Conservation (phyloP, 2,329 filamentous ascomycete species). For the Alternaria consortialis region DNA sequence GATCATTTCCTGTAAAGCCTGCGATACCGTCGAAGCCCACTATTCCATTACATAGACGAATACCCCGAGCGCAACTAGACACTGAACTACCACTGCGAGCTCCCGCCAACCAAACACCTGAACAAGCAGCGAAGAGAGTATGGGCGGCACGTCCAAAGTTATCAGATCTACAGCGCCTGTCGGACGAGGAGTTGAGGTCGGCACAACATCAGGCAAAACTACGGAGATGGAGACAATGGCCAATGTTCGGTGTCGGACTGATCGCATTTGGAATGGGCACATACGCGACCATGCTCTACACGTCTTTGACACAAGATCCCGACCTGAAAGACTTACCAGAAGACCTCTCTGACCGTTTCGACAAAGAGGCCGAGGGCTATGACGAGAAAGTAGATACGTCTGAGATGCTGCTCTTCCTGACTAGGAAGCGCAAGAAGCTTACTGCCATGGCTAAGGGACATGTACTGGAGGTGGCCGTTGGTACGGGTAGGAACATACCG, state of each 20-base stretch:
- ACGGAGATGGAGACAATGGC: conserved; percentile 42
- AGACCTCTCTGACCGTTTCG: conserved; percentile 58
- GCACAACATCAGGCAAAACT: conserved; percentile 39
- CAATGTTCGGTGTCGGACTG: conserved; percentile 44
- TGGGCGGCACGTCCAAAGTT: conserved; percentile 39
- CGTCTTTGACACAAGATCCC: conserved; percentile 40
- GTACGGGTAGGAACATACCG: conserved; percentile 59
- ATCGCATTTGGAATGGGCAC: conserved; percentile 53
- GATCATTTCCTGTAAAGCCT: conserved; percentile 29
- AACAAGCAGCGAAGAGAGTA: conserved; percentile 30
- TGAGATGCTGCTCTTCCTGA: conserved; percentile 56
- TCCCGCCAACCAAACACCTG: conserved; percentile 25
- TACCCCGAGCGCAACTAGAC: conserved; percentile 21
- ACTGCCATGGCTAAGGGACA: conserved; percentile 54
- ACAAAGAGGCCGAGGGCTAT: conserved; percentile 56
- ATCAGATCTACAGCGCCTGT: conserved; percentile 35
- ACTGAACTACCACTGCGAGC: conserved; percentile 21
- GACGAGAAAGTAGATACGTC: conserved; percentile 58
- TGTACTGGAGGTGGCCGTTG: conserved; percentile 60
- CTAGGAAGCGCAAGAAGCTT: conserved; percentile 52
- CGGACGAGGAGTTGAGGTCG: conserved; percentile 40
- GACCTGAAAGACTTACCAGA: conserved; percentile 40
- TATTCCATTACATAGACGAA: conserved; percentile 26
- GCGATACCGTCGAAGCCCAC: conserved; percentile 30
- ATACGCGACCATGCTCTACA: conserved; percentile 51